Base-by-base conservation (phyloP, 1,284 basidiomycete species). In the Schizophyllum amplum region DNA sequence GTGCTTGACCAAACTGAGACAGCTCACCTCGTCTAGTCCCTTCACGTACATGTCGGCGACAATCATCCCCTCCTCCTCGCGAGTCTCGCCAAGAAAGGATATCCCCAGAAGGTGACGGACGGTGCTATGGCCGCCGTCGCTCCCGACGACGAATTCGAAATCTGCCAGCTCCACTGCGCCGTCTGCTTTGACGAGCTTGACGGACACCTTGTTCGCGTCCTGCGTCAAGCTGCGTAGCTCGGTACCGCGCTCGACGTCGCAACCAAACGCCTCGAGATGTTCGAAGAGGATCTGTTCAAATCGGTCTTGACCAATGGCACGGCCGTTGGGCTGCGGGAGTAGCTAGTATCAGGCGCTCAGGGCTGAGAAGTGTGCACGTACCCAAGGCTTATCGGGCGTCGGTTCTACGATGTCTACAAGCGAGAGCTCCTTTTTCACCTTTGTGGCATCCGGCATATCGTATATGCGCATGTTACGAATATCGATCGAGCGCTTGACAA, bases 271-370 rank as follows among this genome's bases (percentile, higher is more conserved):
- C 1, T 67, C 63, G 24, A 79, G 59, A 22, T 67, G 65, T 6
- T 56, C 57, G 22, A 69, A 72, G 5, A 76, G 63, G 23, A 76
- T 66, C 5, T 63, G 62, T 56, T 76, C 74, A 6, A 74, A 66
- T 13, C 58, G 60, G 42, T 72, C 69, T 66, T 78, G 77, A 2
- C 72, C 73, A 4, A 78, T 63, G 27, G 68, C 54, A 13, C 69
- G 54, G 4, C 63, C 61, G 48, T 69, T 71, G 15, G 65, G 58
- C 72, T 75, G 13, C 13, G 17, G 3, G 4, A 42, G 11, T 13
- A 17, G 33, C 17, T 17, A 9, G 7, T 9, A 42, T 42, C 7
- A 42, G 13, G 33, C 7, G 17, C 33, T 3, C 13, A 42, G 2
- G 17, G 33, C 11, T 13, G 33, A 42, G 7, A 9, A 42, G 33